phyloP scores from a whole-genome alignment of 1,284 basidiomycete species.

The Moniliophthora roreri region DNA sequence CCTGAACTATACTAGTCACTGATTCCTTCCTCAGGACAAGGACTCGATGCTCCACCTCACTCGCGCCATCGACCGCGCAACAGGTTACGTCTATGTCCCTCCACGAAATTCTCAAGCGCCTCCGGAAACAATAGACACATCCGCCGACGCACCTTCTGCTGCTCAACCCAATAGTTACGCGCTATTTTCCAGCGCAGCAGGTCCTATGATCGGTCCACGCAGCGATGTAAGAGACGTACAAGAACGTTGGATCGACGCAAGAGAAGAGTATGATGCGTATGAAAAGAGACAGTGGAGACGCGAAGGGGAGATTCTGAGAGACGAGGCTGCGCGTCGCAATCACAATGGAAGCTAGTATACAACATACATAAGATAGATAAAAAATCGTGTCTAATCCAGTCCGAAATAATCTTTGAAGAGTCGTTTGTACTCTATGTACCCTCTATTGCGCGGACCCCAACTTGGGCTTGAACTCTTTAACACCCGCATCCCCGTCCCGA shows the following conservation, averaged over 20 bases:
- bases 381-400: no score
- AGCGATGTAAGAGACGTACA: slow-evolving; percentile 80
- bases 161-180: slow-evolving; percentile 65
- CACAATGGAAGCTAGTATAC: no score
- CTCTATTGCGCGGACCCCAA: slow-evolving; percentile 32
- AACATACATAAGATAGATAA: no score
- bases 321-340: slow-evolving; percentile 14
- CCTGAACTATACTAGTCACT: no score
- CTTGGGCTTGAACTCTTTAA: slow-evolving; percentile 37
- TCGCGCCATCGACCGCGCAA: slow-evolving; percentile 82
- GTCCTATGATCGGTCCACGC: slow-evolving; percentile 50
- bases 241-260: slow-evolving; percentile 84
- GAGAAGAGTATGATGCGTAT: slow-evolving; percentile 75
- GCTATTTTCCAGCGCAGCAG: slow-evolving; percentile 67
- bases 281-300: slow-evolving; percentile 71
- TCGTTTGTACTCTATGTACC: slow-evolving; percentile 15
- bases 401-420: no score
- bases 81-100: slow-evolving; percentile 85
- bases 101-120: slow-evolving; percentile 48
- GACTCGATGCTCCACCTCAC: slow-evolving; percentile 88
- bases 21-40: slow-evolving; percentile 67
- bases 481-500: slow-evolving; percentile 38
- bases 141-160: slow-evolving; percentile 39
- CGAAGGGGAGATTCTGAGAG: slow-evolving; percentile 50
- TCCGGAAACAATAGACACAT: slow-evolving; percentile 46